These are phyloP conservation scores for Fibroporia radiculosa DNA, from an alignment of 768 basidiomycete genomes.

Conservation along the genomic window DNA sequence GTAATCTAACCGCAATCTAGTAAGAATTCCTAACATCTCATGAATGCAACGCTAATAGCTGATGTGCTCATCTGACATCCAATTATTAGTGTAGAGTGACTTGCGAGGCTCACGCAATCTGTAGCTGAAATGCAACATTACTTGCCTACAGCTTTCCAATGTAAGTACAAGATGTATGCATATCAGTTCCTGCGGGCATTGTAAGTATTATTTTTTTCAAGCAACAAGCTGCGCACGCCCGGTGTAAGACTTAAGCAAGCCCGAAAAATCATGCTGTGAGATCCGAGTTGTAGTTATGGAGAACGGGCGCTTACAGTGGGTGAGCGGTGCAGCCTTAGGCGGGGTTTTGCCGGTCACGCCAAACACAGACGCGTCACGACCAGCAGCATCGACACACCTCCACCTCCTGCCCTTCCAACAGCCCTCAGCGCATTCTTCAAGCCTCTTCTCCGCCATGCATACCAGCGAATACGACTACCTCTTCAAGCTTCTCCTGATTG, in stretches of 20 bases:
- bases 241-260: not conserved
- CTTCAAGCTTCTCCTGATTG: conserved; percentile 93
- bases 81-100: not conserved
- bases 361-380: conserved; percentile 21
- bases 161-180: not conserved
- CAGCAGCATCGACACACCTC: conserved; percentile 25
- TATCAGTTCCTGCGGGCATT: too few species aligned
- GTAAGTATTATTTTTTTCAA: too few species aligned
- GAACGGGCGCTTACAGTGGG: not conserved
- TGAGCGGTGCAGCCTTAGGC: conserved; percentile 3
- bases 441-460: conserved; percentile 50
- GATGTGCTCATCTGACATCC: not conserved
- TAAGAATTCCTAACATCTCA: too few species aligned
- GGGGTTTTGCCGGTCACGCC: conserved; percentile 19
- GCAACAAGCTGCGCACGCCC: not conserved
- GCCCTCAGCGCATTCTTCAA: conserved; percentile 14
- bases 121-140: not conserved
- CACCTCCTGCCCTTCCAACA: conserved; percentile 20
- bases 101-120: not conserved
- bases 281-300: too few species aligned
- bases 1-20: too few species aligned
- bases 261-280: not conserved
- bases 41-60: not conserved
- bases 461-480: conserved; percentile 94
- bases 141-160: not conserved